phyloP scores from a whole-genome alignment of 495 filamentous ascomycete genomes.

The Aspergillus wentii region DNA sequence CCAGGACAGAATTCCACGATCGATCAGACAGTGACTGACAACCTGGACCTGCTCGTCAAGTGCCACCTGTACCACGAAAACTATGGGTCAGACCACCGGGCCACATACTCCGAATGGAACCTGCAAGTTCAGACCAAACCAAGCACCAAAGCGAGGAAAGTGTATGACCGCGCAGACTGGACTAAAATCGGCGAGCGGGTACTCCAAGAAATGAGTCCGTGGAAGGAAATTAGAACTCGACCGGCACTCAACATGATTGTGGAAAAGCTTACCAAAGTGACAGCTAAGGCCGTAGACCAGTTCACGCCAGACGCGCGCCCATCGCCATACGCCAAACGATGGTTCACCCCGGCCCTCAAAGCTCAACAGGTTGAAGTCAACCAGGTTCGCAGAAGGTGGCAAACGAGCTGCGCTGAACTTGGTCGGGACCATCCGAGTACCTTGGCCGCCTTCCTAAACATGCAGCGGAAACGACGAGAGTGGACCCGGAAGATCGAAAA shows the following conservation, averaged over 20 bases:
- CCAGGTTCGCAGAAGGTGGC: conserved; percentile 1
- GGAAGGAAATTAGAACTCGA: conserved; percentile 8
- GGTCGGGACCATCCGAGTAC: background rate
- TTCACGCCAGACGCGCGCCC: conserved; percentile 5
- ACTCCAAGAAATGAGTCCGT: conserved; percentile 4
- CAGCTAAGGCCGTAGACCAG: conserved; percentile 8
- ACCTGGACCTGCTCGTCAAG: conserved; percentile 9
- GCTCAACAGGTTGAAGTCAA: conserved; percentile 1
- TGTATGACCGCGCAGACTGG: conserved; percentile 23
- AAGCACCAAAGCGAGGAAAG: conserved; percentile 12
- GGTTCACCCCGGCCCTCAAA: background rate
- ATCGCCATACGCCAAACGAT: conserved; percentile 15
- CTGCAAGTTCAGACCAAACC: conserved; percentile 4
- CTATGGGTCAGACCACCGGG: conserved; percentile 15
- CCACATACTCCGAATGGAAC: conserved; percentile 19
- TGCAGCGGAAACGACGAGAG: conserved; percentile 3
- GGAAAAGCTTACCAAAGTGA: conserved; percentile 6
- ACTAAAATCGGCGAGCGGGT: conserved; percentile 12
- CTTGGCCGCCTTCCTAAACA: background rate
- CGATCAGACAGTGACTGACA: conserved; percentile 13
- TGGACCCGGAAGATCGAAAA: conserved; percentile 17
- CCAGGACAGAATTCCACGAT: conserved; percentile 14
- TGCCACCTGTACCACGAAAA: conserved; percentile 17
- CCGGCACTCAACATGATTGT: conserved; percentile 8
- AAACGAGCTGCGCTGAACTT: conserved; percentile 2